A percentile compares a stretch with the other conserved stretches of the same genome.
Conservation (phyloP, 2,329 filamentous ascomycete species). For the Calonectria pseudoturangicola region DNA sequence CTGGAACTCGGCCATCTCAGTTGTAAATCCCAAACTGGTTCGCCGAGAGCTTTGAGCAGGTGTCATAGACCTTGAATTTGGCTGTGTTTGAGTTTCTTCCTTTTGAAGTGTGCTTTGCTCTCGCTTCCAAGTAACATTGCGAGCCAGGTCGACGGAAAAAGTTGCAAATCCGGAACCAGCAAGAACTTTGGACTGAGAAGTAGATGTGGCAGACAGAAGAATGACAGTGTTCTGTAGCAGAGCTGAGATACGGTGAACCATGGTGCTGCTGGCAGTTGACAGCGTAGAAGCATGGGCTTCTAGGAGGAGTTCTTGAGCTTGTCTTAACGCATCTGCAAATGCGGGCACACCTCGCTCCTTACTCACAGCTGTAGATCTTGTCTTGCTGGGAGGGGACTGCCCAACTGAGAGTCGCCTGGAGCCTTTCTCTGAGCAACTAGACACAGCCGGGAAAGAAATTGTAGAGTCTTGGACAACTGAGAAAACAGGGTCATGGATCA, state of each 20-base stretch:
- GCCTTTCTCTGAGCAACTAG: conserved; percentile 63
- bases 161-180: conserved; percentile 75
- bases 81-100: conserved; percentile 31
- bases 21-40: conserved; percentile 67
- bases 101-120: conserved; percentile 75
- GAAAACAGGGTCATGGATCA: conserved; percentile 88
- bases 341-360: conserved; percentile 57
- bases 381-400: conserved; percentile 61
- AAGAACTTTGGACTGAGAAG: conserved; percentile 66
- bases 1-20: conserved; percentile 80
- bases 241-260: conserved; percentile 78
- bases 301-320: conserved; percentile 79
- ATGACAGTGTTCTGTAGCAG: conserved; percentile 80
- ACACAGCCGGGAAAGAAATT: conserved; percentile 86
- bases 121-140: conserved; percentile 80
- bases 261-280: conserved; percentile 72
- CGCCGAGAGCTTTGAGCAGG: conserved; percentile 56
- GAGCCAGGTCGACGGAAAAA: conserved; percentile 80
- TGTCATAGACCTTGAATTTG: conserved; percentile 27
- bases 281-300: conserved; percentile 77
- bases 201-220: conserved; percentile 77
- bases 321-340: conserved; percentile 76
- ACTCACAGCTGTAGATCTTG: conserved; percentile 48
- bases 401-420: conserved; percentile 60
- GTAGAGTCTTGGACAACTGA: conserved; percentile 95